Conservation (phyloP, 139 green algal genomes). For the Zygnema circumcarinatum region DNA sequence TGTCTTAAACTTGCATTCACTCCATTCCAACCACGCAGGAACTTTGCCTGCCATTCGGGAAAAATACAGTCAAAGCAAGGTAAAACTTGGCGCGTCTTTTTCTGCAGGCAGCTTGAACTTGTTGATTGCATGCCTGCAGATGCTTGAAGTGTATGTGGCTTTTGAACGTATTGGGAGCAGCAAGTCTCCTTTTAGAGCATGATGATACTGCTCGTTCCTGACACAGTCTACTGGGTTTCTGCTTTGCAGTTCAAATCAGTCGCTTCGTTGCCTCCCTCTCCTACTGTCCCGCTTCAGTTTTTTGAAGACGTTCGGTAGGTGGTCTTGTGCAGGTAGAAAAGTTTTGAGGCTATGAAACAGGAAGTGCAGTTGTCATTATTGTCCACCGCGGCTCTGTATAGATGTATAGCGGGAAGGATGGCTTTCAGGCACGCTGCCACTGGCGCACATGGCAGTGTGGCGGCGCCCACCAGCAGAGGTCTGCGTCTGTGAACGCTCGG, state of each 20-base stretch:
- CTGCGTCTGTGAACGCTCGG: too few species aligned
- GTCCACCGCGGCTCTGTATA: too few species aligned
- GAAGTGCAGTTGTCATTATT: too few species aligned
- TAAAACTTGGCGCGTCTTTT: not conserved
- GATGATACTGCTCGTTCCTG: too few species aligned
- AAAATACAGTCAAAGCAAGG: conserved; percentile 47
- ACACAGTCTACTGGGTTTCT: not conserved
- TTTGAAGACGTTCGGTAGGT: not conserved
- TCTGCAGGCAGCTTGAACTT: not conserved
- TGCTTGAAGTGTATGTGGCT: not conserved
- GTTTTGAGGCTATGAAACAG: too few species aligned
- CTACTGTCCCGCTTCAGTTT: not conserved
- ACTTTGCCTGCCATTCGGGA: conserved; percentile 49
- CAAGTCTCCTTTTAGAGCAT: too few species aligned
- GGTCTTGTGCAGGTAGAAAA: too few species aligned
- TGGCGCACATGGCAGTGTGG: too few species aligned
- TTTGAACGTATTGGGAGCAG: too few species aligned
- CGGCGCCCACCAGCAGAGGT: too few species aligned
- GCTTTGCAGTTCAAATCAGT: not conserved
- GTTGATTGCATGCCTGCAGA: not conserved
- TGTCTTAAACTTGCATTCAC: conserved; percentile 53
- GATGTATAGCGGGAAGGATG: too few species aligned
- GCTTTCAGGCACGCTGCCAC: too few species aligned
- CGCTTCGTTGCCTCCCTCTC: not conserved
- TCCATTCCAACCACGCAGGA: conserved; percentile 32